Percentiles rank a stretch among this genome's conserved stretches.
phyloP scores from a whole-genome alignment of 345 rosid species.

The Eucalyptus dawsonii region DNA sequence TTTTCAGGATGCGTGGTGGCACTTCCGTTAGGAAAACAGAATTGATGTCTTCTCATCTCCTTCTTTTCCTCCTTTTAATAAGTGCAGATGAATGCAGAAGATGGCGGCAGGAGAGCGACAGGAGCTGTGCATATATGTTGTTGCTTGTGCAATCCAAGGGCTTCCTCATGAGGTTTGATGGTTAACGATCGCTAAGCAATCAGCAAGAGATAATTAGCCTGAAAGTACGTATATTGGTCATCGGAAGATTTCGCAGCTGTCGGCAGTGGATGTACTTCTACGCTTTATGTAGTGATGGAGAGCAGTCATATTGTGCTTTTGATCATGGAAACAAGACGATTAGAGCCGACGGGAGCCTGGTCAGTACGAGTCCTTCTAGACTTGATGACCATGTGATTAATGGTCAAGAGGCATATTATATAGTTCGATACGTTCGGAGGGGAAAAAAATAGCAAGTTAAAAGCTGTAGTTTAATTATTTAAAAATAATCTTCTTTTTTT shows the following conservation, averaged over 20 bases:
- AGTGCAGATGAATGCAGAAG: neutral
- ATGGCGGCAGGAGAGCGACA: neutral
- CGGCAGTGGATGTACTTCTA: neutral
- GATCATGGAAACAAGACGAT: neutral
- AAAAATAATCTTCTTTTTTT: neutral
- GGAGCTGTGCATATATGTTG: neutral
- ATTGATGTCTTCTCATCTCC: neutral
- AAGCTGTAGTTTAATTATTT: neutral
- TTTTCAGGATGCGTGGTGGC: neutral
- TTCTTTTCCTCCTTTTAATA: neutral
- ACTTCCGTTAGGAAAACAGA: neutral
- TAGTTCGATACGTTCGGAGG: neutral
- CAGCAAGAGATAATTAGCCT: neutral
- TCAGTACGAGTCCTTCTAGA: neutral
- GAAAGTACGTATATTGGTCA: neutral
- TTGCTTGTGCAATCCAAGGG: neutral
- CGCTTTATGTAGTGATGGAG: neutral
- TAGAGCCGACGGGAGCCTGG: neutral
- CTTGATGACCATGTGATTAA: neutral
- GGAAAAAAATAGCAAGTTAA: neutral
- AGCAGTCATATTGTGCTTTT: neutral
- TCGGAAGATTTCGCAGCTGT: accelerated
- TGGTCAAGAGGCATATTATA: neutral
- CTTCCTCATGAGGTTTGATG: neutral
- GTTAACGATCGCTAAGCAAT: neutral